Evolutionary conservation across 495 filamentous ascomycete genomes (phyloP), one percentile per base, ranked within the genome.

Genomic region (Penicillium goetzii): DNA sequence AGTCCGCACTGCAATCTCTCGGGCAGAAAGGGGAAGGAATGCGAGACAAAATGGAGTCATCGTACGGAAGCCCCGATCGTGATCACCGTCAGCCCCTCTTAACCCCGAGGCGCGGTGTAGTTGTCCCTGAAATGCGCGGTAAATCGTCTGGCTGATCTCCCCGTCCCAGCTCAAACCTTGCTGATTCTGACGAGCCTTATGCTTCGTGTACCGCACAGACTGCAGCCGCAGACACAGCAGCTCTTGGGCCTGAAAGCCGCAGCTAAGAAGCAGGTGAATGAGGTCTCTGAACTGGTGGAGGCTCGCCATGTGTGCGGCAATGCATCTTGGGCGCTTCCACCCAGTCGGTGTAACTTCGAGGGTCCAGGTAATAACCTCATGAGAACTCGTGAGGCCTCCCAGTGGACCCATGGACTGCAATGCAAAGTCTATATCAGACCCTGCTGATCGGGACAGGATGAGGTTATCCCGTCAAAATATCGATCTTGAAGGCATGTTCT

Each of bases 51-150:
- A 58, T 56, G 25, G 40, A 58, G 67, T 60, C 59, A 65, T 56
- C 43, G 25, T 9, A 60, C 17, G 38, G 47, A 54, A 40, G n/a
- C 36, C 60, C 38, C 36, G 59, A 62, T 64, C 40, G 12, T 32
- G 58, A 56, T 59, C 30, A 36, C 21, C 5, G 4, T 45, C 54
- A 59, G 23, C 25, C 33, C 25, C 34, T 61, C 63, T 12, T 54
- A 10, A 15, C 25, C 14, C 47, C 25, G 47, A 28, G 25, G 25
- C 33, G 19, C 33, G 58, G 43, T 51, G 28, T 49, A 58, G 30
- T 36, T 49, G 60, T 64, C 52, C 64, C 64, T 65, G 57, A 63
- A 56, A 56, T 64, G 70, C 60, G 68, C 58, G 68, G 68, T 63
- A 61, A 62, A 70, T 68, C 60, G 56, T 68, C 41, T 28, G 32